A percentile compares a stretch with the other conserved stretches of the same genome.
Evolutionary conservation across 192 early-diverging fungal species (phyloP).

Genomic region (Coemansia sp.): DNA sequence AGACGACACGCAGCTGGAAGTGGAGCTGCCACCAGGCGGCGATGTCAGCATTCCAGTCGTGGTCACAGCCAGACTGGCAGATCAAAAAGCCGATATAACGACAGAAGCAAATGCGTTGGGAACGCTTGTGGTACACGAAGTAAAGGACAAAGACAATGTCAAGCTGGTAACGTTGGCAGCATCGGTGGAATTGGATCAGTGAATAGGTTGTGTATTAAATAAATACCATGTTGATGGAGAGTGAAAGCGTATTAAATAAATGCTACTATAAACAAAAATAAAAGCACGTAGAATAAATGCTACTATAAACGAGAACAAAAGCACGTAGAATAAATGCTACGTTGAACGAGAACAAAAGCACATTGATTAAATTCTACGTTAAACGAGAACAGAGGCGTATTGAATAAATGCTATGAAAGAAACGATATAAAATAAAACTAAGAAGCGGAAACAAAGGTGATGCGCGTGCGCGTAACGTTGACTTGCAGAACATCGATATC

Average conservation of each 20-base stretch:
- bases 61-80: background rate
- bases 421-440: constrained; percentile 1
- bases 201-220: background rate
- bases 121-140: constrained; percentile 42
- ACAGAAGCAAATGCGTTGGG: background rate
- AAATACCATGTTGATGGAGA: background rate
- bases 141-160: constrained; percentile 53
- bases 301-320: background rate
- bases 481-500: constrained; percentile 73
- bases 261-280: too few species aligned
- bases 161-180: constrained; percentile 40
- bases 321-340: background rate
- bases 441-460: constrained; percentile 47
- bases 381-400: background rate
- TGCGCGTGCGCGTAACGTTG: constrained; percentile 59
- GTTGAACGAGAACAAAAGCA: too few species aligned
- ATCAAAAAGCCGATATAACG: background rate
- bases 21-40: constrained; percentile 27
- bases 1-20: constrained; percentile 26
- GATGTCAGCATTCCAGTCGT: constrained; percentile 40
- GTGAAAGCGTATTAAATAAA: background rate
- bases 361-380: too few species aligned
- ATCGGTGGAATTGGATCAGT: background rate
- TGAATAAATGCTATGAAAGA: background rate
- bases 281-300: too few species aligned